Conservation (phyloP, 176 grass and related monocot species). For the Musa beccarii region DNA sequence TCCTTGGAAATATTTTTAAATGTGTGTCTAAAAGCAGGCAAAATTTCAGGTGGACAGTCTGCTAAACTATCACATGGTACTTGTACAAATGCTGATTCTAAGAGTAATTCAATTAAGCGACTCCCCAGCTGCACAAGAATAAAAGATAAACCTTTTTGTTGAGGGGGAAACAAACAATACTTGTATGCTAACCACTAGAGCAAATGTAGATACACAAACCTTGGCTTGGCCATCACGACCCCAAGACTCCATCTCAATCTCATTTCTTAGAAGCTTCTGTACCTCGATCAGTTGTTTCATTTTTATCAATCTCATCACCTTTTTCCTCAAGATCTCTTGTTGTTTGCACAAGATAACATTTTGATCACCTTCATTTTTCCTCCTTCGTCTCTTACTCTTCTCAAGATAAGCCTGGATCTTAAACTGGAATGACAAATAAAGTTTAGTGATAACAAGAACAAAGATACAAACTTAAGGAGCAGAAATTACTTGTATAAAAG, state of each 20-base stretch:
- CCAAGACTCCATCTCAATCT: slow-evolving; percentile 79
- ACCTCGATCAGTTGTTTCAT: slow-evolving; percentile 55
- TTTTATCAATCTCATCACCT: slow-evolving; percentile 50
- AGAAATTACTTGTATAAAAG: no score
- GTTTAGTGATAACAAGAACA: not conserved
- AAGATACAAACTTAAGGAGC: not conserved
- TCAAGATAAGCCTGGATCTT: slow-evolving; percentile 78
- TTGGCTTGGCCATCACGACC: slow-evolving; percentile 74
- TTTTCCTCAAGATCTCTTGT: slow-evolving; percentile 48
- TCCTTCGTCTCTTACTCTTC: slow-evolving; percentile 50
- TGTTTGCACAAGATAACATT: slow-evolving; percentile 40
- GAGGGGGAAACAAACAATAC: not conserved
- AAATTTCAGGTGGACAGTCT: slow-evolving; percentile 60
- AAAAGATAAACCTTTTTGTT: slow-evolving; percentile 12
- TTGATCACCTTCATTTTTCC: slow-evolving; percentile 40
- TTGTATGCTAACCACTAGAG: not conserved
- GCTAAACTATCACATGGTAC: slow-evolving; percentile 43
- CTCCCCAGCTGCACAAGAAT: slow-evolving; percentile 59
- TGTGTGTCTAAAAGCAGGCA: slow-evolving; percentile 85
- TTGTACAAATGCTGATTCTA: slow-evolving; percentile 86
- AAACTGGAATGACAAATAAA: slow-evolving; percentile 33
- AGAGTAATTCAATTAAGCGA: slow-evolving; percentile 72
- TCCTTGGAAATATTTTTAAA: slow-evolving; percentile 39
- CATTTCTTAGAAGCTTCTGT: slow-evolving; percentile 65
- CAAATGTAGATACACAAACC: slow-evolving; percentile 26